Conservation (phyloP, 768 basidiomycete species). For the Fomitopsis serialis region DNA sequence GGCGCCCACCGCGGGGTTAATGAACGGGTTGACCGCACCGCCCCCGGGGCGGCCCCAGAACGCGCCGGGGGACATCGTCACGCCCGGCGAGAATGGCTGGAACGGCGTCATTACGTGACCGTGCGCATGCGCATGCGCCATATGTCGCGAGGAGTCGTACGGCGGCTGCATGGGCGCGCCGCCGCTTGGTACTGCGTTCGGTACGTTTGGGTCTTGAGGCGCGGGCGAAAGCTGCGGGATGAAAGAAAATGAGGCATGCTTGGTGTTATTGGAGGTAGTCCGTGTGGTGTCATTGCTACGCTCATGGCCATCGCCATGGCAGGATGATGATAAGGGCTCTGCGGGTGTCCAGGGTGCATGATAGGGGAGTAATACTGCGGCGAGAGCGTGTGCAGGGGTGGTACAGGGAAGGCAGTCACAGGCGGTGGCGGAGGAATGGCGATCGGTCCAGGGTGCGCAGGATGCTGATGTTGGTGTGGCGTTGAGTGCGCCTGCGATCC, state of each 20-base stretch:
- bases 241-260: conserved; percentile 95
- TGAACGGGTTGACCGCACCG: conserved; percentile 31
- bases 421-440: conserved; percentile 55
- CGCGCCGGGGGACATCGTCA: conserved; percentile 67
- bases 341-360: conserved; percentile 23
- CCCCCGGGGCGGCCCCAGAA: conserved; percentile 62
- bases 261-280: conserved; percentile 91
- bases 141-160: conserved; percentile 16
- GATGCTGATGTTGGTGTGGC: conserved; percentile 12
- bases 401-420: conserved; percentile 34
- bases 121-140: conserved; percentile 14
- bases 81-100: conserved; percentile 61
- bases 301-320: conserved; percentile 23
- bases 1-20: conserved; percentile 61
- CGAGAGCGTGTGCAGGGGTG: conserved; percentile 28
- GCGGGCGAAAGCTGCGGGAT: conserved; percentile 46
- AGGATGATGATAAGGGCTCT: conserved; percentile 36
- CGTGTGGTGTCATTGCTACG: conserved; percentile 60
- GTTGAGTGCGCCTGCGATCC: conserved; percentile 8
- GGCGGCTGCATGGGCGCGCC: conserved; percentile 25
- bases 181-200: conserved; percentile 16
- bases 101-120: conserved; percentile 20
- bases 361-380: conserved; percentile 28
- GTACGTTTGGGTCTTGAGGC: conserved; percentile 28
- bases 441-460: conserved; percentile 65